Conservation (phyloP, 78 protist genomes). For the Tieghemostelium lacteum region DNA sequence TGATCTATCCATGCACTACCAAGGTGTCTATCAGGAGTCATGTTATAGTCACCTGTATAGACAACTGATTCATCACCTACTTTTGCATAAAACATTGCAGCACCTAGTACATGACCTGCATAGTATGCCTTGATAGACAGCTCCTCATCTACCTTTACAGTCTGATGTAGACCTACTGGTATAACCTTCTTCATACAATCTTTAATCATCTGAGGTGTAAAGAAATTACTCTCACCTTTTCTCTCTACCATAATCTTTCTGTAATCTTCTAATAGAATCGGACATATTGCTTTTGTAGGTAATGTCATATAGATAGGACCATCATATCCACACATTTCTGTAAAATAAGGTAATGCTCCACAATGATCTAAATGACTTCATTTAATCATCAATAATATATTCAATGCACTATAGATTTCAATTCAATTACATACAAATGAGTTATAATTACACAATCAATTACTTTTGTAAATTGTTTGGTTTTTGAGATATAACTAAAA, state of each 20-base stretch:
- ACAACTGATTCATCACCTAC: conserved; percentile 90
- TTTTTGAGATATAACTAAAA: conserved; percentile 86
- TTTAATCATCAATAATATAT: not conserved
- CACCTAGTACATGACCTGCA: conserved; percentile 99
- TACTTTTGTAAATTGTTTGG: conserved; percentile 67
- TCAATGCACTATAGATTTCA: not conserved
- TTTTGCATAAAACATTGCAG: conserved; percentile 95
- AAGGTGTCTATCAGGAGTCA: conserved; percentile 99
- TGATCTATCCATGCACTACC: conserved; percentile 88
- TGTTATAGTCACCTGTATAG: conserved; percentile 99
- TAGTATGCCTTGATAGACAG: conserved; percentile 92
- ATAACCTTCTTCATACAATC: conserved; percentile 93
- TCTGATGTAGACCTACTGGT: conserved; percentile 87
- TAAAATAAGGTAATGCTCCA: conserved; percentile 98
- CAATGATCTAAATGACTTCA: conserved; percentile 96
- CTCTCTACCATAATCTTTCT: conserved; percentile 87
- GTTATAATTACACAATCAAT: conserved; percentile 88
- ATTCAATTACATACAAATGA: conserved; percentile 82
- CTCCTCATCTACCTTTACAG: conserved; percentile 89
- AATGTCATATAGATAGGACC: conserved; percentile 97
- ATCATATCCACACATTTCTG: conserved; percentile 92
- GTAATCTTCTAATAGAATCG: conserved; percentile 94
- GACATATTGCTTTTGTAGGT: conserved; percentile 96
- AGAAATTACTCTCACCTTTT: conserved; percentile 88
- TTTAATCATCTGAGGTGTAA: conserved; percentile 88